Evolutionary conservation across 306 rosid genomes (phyloP).

Genomic region (Medicago lupulina): DNA sequence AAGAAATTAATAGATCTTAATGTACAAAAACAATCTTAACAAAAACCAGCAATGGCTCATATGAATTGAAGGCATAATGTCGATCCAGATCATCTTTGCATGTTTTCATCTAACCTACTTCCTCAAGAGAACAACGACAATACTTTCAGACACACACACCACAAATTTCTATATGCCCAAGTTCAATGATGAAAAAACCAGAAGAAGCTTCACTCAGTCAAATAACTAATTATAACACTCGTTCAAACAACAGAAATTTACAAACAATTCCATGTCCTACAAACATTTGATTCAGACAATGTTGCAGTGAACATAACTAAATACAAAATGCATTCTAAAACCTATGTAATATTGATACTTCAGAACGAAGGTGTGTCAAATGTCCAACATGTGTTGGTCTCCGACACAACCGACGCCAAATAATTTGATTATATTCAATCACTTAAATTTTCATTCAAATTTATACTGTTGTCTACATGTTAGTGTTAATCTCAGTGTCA

Average conservation of each 20-base stretch:
- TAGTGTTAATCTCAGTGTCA: neutral
- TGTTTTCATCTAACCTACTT: constrained; percentile 1
- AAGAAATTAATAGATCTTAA: constrained; percentile 4
- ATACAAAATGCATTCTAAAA: neutral
- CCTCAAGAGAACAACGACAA: neutral
- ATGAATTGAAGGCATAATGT: too few relatives aligned
- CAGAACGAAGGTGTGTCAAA: neutral
- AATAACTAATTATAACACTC: neutral
- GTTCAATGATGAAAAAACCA: neutral
- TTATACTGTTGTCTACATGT: neutral
- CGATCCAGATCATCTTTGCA: constrained; percentile 15
- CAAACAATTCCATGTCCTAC: neutral
- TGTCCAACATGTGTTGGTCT: neutral
- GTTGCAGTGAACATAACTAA: neutral
- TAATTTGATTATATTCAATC: neutral
- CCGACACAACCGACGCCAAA: neutral
- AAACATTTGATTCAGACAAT: constrained; percentile 9
- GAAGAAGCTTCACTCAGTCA: neutral
- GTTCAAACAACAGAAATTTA: constrained; percentile 6
- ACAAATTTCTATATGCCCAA: neutral
- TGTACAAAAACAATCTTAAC: neutral
- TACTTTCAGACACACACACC: neutral
- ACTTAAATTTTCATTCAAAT: neutral
- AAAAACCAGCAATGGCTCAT: neutral
- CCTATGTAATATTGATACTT: neutral